Evolutionary conservation across 2,329 filamentous ascomycete genomes (phyloP), one percentile per base, ranked within the genome.

Genomic region (Colletotrichum paranaense): DNA sequence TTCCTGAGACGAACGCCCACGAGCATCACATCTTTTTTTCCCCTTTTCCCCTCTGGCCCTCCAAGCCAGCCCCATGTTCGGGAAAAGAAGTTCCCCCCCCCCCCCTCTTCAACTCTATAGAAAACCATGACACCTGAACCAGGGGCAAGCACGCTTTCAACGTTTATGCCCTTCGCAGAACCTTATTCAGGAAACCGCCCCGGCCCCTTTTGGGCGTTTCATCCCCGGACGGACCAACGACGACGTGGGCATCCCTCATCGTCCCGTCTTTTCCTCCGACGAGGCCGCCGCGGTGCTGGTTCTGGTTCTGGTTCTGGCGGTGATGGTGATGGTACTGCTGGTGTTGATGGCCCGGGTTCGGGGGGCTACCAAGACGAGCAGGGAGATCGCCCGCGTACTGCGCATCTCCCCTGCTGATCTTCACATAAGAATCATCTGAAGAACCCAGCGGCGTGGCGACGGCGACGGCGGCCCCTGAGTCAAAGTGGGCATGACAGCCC

Each of bases 111-210:
- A 49, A n/a, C 56, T 35, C 46, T 53, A 14, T 8, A 32, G 58
- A 52, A 55, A 52, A 55, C n/a, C 49, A 64, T 30, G 32, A 32
- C 49, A 64, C 30, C 30, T n/a, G 32, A 42, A 22, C 42, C 19
- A 49, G 42, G 42, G 26, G 11, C 9, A n/a, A 14, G 53, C 53
- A 56, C 24, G 16, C n/a, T 28, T 62, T 30, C 66, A 35, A n/a
- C 42, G 35, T 32, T 59, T 57, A 79, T 71, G 74, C 73, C 67
- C 80, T 78, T 63, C 81, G 77, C 57, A 83, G 82, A 75, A 83
- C 80, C 77, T 83, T 83, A 53, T 79, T 81, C 24, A 84, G 77
- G 62, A 83, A 72, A 26, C 79, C 78, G 19, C 78, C 78, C 30
- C 81, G 78, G 19, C 82, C 78, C 42, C 78, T 76, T 67, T 76